Evolutionary conservation across 257 asterid genomes (phyloP).

Genomic region (Cruciata laevipes): DNA sequence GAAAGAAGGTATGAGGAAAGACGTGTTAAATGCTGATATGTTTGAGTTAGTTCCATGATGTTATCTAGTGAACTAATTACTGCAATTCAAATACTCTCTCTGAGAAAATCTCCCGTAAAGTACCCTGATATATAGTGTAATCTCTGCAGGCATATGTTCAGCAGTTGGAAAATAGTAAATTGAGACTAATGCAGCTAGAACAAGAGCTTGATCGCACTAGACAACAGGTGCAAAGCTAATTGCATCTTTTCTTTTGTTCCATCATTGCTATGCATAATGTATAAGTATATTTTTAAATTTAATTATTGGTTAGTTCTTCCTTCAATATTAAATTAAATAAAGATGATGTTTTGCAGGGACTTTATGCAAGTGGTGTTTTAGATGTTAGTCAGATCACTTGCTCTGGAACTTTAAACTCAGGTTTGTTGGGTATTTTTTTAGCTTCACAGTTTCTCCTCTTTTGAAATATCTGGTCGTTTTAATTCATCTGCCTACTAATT

Average conservation of each 20-base stretch:
- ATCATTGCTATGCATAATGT: background rate
- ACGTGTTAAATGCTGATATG: background rate
- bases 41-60: background rate
- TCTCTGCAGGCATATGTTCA: conserved; percentile 79
- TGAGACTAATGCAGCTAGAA: conserved; percentile 73
- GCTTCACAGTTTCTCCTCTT: background rate
- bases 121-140: conserved; percentile 6
- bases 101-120: background rate
- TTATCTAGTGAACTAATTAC: background rate
- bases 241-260: background rate
- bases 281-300: background rate
- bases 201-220: conserved; percentile 73
- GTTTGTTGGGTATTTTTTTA: conserved; percentile 30
- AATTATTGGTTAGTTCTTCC: background rate
- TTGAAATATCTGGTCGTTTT: background rate
- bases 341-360: conserved; percentile 42
- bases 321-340: conserved; percentile 14
- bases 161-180: conserved; percentile 75
- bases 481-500: background rate
- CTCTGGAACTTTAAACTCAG: conserved; percentile 57
- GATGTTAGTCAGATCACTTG: conserved; percentile 55
- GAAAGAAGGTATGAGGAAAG: conserved; percentile 53
- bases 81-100: background rate
- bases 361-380: conserved; percentile 40
- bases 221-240: conserved; percentile 46